Percentiles rank a stretch among this genome's conserved stretches.
These are phyloP conservation scores for Oenanthe javanica DNA, from an alignment of 140 eudicot species.

Conservation along the genomic window DNA sequence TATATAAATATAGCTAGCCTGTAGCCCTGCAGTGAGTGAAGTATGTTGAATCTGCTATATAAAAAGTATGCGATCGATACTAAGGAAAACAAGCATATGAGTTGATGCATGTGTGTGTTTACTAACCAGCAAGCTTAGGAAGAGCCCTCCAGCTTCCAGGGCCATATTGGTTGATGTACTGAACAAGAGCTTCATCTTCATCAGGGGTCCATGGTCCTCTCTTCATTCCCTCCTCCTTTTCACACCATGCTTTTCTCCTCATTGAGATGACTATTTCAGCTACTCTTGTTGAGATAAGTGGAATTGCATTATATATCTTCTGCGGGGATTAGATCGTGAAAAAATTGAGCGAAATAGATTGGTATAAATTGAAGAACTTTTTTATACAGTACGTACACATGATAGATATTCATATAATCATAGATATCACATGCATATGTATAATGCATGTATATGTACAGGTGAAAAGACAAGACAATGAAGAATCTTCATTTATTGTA, in stretches of 20 bases:
- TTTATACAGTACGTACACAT: too few species aligned
- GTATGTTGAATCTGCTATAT: too few species aligned
- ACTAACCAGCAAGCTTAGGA: constrained; percentile 77
- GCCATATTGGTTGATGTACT: constrained; percentile 59
- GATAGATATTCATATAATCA: too few species aligned
- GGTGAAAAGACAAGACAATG: constrained; percentile 6
- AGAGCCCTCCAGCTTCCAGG: constrained; percentile 89
- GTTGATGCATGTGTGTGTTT: too few species aligned
- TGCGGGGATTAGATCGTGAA: background rate
- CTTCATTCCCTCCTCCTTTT: constrained; percentile 58
- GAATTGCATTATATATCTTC: too few species aligned
- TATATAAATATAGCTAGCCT: too few species aligned
- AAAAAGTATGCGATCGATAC: too few species aligned
- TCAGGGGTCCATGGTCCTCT: constrained; percentile 84
- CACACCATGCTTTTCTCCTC: constrained; percentile 86
- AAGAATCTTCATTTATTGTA: background rate
- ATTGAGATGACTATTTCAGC: constrained; percentile 19
- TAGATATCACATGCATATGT: background rate
- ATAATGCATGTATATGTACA: background rate
- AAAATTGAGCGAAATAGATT: background rate
- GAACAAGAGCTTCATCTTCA: constrained; percentile 62
- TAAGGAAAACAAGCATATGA: too few species aligned
- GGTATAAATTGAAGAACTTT: too few species aligned
- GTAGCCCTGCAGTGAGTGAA: too few species aligned
- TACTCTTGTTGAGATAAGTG: background rate